Percentiles rank a stretch among this genome's conserved stretches.
Conservation (phyloP, 345 rosid genomes). For the Pistacia integerrima region DNA sequence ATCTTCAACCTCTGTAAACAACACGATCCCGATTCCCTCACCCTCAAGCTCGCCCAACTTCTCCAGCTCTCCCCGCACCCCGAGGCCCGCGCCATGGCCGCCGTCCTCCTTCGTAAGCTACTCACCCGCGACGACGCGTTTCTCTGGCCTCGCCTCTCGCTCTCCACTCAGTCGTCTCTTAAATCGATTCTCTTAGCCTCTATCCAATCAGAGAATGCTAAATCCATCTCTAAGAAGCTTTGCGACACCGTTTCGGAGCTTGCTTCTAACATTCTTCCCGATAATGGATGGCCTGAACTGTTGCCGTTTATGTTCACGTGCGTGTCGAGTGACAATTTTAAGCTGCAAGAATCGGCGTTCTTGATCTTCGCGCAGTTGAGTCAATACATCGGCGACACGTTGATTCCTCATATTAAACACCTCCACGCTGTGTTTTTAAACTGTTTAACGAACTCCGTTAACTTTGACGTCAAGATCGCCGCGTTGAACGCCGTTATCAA, state of each 20-base stretch:
- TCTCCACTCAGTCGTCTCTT: constrained; percentile 72
- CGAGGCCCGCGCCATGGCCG: constrained; percentile 92
- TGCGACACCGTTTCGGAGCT: constrained; percentile 97
- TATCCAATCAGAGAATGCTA: constrained; percentile 76
- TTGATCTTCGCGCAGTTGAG: constrained; percentile 90
- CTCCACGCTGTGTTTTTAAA: constrained; percentile 82
- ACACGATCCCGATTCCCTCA: constrained; percentile 79
- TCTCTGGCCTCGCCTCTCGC: constrained; percentile 83
- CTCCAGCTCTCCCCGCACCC: constrained; percentile 72
- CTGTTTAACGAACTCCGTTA: constrained; percentile 55
- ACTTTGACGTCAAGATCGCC: constrained; percentile 87
- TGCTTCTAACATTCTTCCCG: constrained; percentile 81
- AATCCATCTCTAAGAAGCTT: constrained; percentile 80
- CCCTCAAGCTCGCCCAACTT: constrained; percentile 81
- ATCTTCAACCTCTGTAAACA: constrained; percentile 90
- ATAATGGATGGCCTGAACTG: constrained; percentile 95
- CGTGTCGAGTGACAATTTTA: constrained; percentile 73
- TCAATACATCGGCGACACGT: constrained; percentile 82
- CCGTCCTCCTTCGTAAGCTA: constrained; percentile 92
- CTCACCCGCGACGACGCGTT: constrained; percentile 88
- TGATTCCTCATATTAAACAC: constrained; percentile 78
- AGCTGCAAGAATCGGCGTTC: constrained; percentile 91
- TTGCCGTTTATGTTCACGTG: constrained; percentile 95
- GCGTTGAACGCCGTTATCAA: constrained; percentile 91
- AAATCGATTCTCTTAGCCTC: constrained; percentile 73